Base-by-base conservation (phyloP, 164 flowering plant genomes). In the Sedum album region DNA sequence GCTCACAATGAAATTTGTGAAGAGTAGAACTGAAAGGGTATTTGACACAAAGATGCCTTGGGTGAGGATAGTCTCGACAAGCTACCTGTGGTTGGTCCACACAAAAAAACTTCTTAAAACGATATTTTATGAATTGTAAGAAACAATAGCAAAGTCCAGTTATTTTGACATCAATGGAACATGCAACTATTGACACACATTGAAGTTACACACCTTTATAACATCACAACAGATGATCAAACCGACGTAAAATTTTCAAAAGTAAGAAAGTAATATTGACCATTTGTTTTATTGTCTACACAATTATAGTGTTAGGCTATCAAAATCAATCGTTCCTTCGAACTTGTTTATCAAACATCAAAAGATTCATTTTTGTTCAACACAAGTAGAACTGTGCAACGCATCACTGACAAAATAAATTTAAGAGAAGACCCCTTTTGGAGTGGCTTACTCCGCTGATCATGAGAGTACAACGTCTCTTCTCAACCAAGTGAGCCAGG, bases 41-140 rank as follows among this genome's bases (percentile, higher is more conserved):
- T 42, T 73, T 86, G 41, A 77, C 93, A 76, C 98, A 94, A 14
- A 73, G 77, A 75, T 89, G 90, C 42, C 98, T 80, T 14, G 97
- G 63, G 76, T 94, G 98, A 72, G 98, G 90, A 39, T 73, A 94
- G 73, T 94, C 98, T 77, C 97, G 79, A 79, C 98, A 94, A 28
- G 98, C 98, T 70, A 94, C 69, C 98, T 93, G 82, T 72, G 78
- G 28, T 72, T 8, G 65, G 18, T 9, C 11, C 4, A 13, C 9
- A 64, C 7, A n/a, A n/a, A 36, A 30, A 38, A 21, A 38, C 14
- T 63, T 33, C n/a, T 30, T 4, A 30, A 63, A 7, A 31, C 6
- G 21, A 0, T 31, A 30, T 21, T 13, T 20, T 20, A 33, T 63
- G 20, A 28, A 60, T 25, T 62, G 65, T 18, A 31, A 61, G 18